Evolutionary conservation across 176 grass and related monocot species (phyloP).

Genomic region (Echinochloa phyllopogon): DNA sequence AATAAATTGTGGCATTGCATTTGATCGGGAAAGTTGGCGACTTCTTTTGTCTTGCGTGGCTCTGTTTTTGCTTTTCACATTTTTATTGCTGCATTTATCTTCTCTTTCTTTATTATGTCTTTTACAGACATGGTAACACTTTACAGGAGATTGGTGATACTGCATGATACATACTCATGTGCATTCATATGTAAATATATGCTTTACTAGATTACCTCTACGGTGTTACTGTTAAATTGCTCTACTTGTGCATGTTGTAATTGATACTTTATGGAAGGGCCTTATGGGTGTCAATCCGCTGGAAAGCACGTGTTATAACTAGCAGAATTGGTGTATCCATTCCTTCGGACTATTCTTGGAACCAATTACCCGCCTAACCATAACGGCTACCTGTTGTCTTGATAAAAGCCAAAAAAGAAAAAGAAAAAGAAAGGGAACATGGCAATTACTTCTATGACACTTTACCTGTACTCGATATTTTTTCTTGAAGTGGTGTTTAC

Average conservation of each 20-base stretch:
- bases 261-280: background rate
- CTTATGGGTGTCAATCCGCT: background rate
- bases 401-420: background rate
- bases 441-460: background rate
- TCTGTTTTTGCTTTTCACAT: background rate
- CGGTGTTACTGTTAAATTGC: background rate
- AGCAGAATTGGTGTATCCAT: background rate
- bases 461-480: background rate
- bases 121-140: background rate
- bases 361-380: background rate
- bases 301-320: background rate
- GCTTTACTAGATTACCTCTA: background rate
- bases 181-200: slow-evolving; percentile 5
- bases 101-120: background rate
- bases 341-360: background rate
- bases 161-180: background rate
- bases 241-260: background rate
- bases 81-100: background rate
- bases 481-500: background rate
- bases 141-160: background rate
- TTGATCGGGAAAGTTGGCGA: background rate
- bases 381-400: background rate
- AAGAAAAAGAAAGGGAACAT: background rate
- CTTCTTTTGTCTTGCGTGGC: background rate
- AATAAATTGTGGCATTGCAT: background rate